A percentile compares a stretch with the other conserved stretches of the same genome.
Conservation (phyloP, 2,329 filamentous ascomycete genomes). For the Neophaeococcomyces mojaviensis region DNA sequence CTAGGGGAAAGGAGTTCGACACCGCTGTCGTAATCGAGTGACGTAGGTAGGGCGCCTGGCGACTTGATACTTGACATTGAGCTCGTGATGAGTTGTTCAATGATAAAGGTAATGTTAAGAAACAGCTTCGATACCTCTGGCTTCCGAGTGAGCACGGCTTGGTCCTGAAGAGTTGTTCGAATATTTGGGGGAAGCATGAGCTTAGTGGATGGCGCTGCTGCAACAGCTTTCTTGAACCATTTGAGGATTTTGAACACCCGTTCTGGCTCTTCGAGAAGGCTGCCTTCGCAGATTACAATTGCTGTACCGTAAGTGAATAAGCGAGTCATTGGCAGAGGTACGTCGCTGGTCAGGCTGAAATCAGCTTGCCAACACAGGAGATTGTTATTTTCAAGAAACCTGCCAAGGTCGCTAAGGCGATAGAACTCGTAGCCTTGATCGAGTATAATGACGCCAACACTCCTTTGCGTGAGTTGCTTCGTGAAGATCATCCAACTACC, state of each 20-base stretch:
- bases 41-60: neutral
- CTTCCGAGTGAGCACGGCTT: neutral
- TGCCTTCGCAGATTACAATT: constrained; percentile 2
- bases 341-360: neutral
- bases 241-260: constrained; percentile 1
- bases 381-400: constrained; percentile 4
- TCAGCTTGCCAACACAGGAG: constrained; percentile 6
- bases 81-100: neutral
- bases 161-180: neutral
- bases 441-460: constrained; percentile 4
- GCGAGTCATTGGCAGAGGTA: neutral
- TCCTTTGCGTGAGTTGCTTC: neutral
- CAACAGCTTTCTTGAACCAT: neutral
- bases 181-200: constrained; percentile 6
- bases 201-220: neutral
- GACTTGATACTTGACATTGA: neutral
- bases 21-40: neutral
- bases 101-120: neutral
- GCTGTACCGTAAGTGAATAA: constrained; percentile 2
- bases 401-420: neutral
- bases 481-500: neutral
- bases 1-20: too few relatives aligned
- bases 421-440: neutral
- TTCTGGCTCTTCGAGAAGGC: constrained; percentile 2
- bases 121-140: neutral